These are phyloP conservation scores for Hypocreales sp. DNA, from an alignment of 2,329 filamentous ascomycete genomes.

Conservation along the genomic window DNA sequence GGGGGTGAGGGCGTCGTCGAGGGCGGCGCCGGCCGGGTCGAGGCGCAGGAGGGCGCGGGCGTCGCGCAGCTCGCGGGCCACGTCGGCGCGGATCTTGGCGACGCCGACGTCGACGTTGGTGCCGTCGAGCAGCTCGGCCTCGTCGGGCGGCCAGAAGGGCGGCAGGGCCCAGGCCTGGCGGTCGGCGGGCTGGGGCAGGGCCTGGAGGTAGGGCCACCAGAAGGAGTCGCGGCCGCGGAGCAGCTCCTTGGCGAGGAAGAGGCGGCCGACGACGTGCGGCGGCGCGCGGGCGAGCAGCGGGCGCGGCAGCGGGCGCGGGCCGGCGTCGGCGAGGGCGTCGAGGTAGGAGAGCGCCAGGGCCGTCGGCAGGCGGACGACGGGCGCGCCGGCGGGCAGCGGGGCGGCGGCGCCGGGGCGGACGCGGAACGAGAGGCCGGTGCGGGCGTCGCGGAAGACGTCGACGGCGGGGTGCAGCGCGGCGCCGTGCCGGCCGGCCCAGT, in stretches of 20 bases:
- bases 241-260: constrained; percentile 56
- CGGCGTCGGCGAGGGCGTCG: constrained; percentile 26
- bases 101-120: constrained; percentile 36
- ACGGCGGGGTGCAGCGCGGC: constrained; percentile 33
- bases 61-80: constrained; percentile 28
- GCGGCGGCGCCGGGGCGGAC: constrained; percentile 19
- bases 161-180: constrained; percentile 36
- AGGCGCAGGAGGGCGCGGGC: constrained; percentile 21
- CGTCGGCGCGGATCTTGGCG: constrained; percentile 27
- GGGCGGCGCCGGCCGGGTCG: constrained; percentile 9
- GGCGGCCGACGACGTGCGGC: constrained; percentile 46
- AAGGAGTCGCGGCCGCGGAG: constrained; percentile 40
- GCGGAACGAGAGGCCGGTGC: constrained; percentile 38
- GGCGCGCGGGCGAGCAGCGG: constrained; percentile 35
- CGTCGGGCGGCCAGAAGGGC: constrained; percentile 46
- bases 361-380: constrained; percentile 37
- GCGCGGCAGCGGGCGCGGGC: constrained; percentile 23
- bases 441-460: constrained; percentile 33
- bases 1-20: constrained; percentile 22
- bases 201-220: constrained; percentile 54
- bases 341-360: constrained; percentile 41
- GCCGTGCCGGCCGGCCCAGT: constrained; percentile 31
- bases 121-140: constrained; percentile 39
- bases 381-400: constrained; percentile 19
- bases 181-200: constrained; percentile 46